Conservation (phyloP, 495 filamentous ascomycete genomes). For the Corynascus novoguineensis region DNA sequence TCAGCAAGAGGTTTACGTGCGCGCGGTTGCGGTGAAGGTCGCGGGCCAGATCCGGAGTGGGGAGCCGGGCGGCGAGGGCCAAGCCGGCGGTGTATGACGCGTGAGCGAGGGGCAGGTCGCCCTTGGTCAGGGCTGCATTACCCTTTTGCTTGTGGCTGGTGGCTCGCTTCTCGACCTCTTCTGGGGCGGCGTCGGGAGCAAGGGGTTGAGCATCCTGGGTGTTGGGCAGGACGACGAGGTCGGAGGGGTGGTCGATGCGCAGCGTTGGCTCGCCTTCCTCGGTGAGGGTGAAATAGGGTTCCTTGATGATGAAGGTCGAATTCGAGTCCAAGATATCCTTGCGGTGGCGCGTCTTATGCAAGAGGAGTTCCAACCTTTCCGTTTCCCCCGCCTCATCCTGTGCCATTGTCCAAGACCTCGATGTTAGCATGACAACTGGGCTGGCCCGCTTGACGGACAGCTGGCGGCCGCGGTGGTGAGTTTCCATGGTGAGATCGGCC, state of each 20-base stretch:
- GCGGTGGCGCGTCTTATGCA: neutral
- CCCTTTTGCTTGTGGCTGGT: neutral
- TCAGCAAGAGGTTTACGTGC: neutral
- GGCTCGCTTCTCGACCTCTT: neutral
- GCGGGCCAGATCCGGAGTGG: neutral
- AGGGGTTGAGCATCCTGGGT: neutral
- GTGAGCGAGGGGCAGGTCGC: neutral
- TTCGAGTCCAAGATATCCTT: neutral
- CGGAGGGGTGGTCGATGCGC: slow-evolving; percentile 6
- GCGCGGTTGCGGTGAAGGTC: slow-evolving; percentile 4
- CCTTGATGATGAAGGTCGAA: neutral
- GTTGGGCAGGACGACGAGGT: neutral
- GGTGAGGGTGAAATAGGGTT: slow-evolving; percentile 10
- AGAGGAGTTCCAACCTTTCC: neutral
- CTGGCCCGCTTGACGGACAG: slow-evolving; percentile 1
- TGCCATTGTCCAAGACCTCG: slow-evolving; percentile 7
- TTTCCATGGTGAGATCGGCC: neutral
- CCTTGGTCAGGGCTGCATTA: neutral
- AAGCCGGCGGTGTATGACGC: neutral
- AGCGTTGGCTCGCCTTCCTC: slow-evolving; percentile 1
- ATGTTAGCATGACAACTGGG: neutral
- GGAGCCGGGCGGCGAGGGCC: neutral
- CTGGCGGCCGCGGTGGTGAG: slow-evolving; percentile 1
- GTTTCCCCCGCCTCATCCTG: slow-evolving; percentile 3
- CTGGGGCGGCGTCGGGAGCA: neutral